Conservation (phyloP, 2,329 filamentous ascomycete species). For the Cordyceps militaris region DNA sequence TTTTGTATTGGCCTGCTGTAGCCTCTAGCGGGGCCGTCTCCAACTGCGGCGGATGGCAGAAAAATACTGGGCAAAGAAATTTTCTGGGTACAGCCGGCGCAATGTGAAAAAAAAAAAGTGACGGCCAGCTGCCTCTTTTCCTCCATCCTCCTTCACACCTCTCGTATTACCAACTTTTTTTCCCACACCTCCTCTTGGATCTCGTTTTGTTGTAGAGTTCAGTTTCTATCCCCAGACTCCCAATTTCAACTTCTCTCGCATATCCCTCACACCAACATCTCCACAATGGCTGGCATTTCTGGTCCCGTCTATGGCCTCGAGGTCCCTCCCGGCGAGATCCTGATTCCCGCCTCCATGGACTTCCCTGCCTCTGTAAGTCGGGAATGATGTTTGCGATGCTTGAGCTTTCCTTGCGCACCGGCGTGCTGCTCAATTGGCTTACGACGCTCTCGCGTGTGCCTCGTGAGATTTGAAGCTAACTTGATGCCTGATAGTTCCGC, state of each 20-base stretch:
- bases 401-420: neutral
- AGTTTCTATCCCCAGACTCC: neutral
- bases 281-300: conserved; percentile 50
- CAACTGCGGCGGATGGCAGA: neutral
- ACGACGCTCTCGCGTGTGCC: neutral
- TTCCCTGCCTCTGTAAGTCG: conserved; percentile 75
- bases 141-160: conserved; percentile 6
- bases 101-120: conserved; percentile 9
- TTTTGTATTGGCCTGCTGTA: neutral
- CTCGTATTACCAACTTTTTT: neutral
- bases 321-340: conserved; percentile 76
- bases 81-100: conserved; percentile 3
- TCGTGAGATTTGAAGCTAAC: conserved; percentile 23
- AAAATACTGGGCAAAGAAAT: conserved; percentile 10
- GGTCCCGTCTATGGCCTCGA: conserved; percentile 88
- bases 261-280: conserved; percentile 11
- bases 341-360: conserved; percentile 71
- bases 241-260: neutral
- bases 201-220: conserved; percentile 2
- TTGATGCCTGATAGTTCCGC: conserved; percentile 59
- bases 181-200: neutral
- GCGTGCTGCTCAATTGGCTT: neutral
- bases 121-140: conserved; percentile 4
- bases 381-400: neutral
- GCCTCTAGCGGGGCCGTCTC: neutral